These are phyloP conservation scores for Penicillium sp. DNA, from an alignment of 2,329 filamentous ascomycete genomes.

Conservation along the genomic window DNA sequence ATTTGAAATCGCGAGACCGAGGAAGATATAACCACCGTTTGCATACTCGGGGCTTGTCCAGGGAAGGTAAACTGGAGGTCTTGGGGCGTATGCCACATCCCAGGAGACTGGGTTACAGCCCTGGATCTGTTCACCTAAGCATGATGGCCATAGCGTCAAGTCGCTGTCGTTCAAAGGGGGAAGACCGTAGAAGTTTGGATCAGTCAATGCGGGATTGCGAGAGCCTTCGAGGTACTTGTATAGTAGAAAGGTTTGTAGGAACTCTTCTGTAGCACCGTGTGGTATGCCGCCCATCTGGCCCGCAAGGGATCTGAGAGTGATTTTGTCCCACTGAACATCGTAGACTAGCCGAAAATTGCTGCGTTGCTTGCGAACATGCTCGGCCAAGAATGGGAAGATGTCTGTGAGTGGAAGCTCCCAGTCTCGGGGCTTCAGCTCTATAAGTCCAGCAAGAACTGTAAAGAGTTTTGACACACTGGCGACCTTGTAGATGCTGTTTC, in stretches of 20 bases:
- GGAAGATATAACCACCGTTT: constrained; percentile 44
- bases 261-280: constrained; percentile 27
- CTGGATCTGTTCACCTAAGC: constrained; percentile 29
- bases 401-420: constrained; percentile 50
- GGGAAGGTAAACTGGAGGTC: constrained; percentile 45
- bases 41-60: constrained; percentile 52
- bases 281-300: constrained; percentile 49
- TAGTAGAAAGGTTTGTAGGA: neutral
- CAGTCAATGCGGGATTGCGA: neutral
- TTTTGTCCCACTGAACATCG: constrained; percentile 48
- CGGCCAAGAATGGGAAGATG: constrained; percentile 44
- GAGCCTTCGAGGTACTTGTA: neutral
- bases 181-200: constrained; percentile 29
- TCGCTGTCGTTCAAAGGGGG: constrained; percentile 31
- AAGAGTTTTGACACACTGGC: constrained; percentile 45
- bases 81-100: constrained; percentile 19
- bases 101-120: constrained; percentile 16
- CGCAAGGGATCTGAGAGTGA: constrained; percentile 50
- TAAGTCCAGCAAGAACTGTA: constrained; percentile 41
- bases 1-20: constrained; percentile 49
- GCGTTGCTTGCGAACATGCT: constrained; percentile 4
- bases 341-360: constrained; percentile 30
- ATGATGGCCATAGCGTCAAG: neutral
- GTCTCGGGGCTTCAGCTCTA: constrained; percentile 35
- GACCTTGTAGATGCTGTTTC: constrained; percentile 46